Evolutionary conservation across 306 rosid species (phyloP).

Genomic region (Clitoria ternatea): DNA sequence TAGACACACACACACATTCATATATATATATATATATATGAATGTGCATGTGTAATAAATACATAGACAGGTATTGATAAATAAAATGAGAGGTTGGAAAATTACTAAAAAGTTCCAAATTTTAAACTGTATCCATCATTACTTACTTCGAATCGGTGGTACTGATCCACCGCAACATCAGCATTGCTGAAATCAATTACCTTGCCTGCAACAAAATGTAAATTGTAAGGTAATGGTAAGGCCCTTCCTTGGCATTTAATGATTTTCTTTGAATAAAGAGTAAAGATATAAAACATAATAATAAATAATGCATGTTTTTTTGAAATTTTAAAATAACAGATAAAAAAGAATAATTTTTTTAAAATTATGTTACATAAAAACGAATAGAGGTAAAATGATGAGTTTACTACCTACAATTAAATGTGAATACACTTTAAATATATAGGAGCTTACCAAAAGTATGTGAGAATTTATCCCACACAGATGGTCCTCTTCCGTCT

Average conservation of each 20-base stretch:
- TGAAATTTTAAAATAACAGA: too few species aligned
- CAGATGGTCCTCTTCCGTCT: slow-evolving; percentile 69
- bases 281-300: background rate
- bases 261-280: background rate
- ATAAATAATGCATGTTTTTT: too few species aligned
- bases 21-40: too few species aligned
- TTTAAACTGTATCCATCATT: background rate
- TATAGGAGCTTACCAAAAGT: slow-evolving; percentile 34
- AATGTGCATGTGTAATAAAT: too few species aligned
- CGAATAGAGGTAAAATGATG: background rate
- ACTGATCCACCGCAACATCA: slow-evolving; percentile 78
- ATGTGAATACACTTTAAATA: too few species aligned
- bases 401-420: background rate
- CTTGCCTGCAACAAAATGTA: slow-evolving; percentile 50
- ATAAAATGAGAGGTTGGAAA: background rate
- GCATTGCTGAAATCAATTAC: slow-evolving; percentile 65
- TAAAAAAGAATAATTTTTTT: too few species aligned
- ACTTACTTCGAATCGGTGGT: slow-evolving; percentile 64
- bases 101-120: background rate
- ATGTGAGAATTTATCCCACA: slow-evolving; percentile 81
- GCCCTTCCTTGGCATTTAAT: too few species aligned
- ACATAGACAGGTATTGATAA: too few species aligned
- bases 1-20: too few species aligned
- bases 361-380: too few species aligned
- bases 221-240: too few species aligned